A percentile compares a stretch with the other conserved stretches of the same genome.
Evolutionary conservation across 768 basidiomycete genomes (phyloP).

Genomic region (Psilocybe azurescens): DNA sequence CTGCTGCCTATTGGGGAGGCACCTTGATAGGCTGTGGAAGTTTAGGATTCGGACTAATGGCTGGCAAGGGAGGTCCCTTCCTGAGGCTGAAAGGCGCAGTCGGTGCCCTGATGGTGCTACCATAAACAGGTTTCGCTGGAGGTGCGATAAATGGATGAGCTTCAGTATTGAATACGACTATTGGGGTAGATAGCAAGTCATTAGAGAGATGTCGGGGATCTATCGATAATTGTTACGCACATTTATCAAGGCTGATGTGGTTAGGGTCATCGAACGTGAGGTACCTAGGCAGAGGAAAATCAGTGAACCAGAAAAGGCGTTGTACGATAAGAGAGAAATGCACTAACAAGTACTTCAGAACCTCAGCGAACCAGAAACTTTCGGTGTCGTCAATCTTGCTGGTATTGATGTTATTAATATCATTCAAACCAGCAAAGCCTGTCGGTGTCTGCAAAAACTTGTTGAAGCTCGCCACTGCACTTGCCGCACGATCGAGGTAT

Average conservation of each 20-base stretch:
- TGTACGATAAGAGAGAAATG: not conserved
- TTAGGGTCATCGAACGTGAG: slow-evolving; percentile 77
- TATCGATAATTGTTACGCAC: slow-evolving; percentile 39
- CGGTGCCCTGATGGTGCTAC: slow-evolving; percentile 25
- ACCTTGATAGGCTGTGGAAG: slow-evolving; percentile 20
- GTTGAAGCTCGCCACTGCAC: slow-evolving; percentile 63
- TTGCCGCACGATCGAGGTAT: slow-evolving; percentile 68
- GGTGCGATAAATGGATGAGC: slow-evolving; percentile 72
- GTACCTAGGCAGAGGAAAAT: slow-evolving; percentile 44
- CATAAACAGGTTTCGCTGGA: slow-evolving; percentile 38
- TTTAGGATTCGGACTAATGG: slow-evolving; percentile 28
- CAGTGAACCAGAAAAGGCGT: not conserved
- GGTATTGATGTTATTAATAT: slow-evolving; percentile 53
- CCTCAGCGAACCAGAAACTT: slow-evolving; percentile 79
- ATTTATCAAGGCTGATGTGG: slow-evolving; percentile 67
- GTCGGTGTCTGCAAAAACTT: slow-evolving; percentile 50
- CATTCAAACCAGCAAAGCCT: slow-evolving; percentile 61
- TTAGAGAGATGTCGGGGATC: not conserved
- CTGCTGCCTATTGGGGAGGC: slow-evolving; percentile 15
- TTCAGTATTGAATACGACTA: slow-evolving; percentile 76
- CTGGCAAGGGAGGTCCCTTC: slow-evolving; percentile 25
- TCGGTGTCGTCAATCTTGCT: slow-evolving; percentile 64
- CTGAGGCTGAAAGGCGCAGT: slow-evolving; percentile 24
- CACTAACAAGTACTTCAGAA: slow-evolving; percentile 73
- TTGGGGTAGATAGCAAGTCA: slow-evolving; percentile 1